phyloP scores from a whole-genome alignment of 2,329 filamentous ascomycete genomes.

The Neoarthrinium moseri region DNA sequence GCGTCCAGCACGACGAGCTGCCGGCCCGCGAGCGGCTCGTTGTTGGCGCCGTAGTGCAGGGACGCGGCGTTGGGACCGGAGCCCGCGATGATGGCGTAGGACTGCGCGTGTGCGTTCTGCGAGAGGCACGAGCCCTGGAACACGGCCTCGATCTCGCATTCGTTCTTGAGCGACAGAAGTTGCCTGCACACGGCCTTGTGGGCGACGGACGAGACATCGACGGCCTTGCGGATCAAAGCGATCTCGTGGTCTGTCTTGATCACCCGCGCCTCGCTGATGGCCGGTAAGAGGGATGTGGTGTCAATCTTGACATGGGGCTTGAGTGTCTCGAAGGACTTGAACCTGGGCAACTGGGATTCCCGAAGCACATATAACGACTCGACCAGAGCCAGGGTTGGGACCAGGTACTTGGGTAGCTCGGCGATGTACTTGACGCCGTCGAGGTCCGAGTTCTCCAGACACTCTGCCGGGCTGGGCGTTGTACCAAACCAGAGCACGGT shows the following conservation, averaged over 20 bases:
- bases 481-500: conserved; percentile 64
- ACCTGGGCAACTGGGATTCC: conserved; percentile 39
- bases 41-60: conserved; percentile 83
- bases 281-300: conserved; percentile 55
- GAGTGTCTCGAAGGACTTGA: conserved; percentile 23
- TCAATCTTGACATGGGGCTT: conserved; percentile 41
- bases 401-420: conserved; percentile 48
- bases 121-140: conserved; percentile 74
- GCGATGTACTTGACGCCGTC: conserved; percentile 65
- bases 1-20: conserved; percentile 84
- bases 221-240: conserved; percentile 76
- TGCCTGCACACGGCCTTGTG: conserved; percentile 71
- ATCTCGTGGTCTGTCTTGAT: conserved; percentile 87
- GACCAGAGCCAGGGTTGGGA: conserved; percentile 39
- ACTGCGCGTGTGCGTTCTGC: conserved; percentile 71
- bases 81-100: conserved; percentile 88
- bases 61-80: conserved; percentile 80
- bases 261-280: conserved; percentile 78
- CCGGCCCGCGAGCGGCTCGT: conserved; percentile 66
- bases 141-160: conserved; percentile 79
- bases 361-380: conserved; percentile 45
- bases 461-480: conserved; percentile 60
- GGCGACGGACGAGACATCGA: conserved; percentile 73
- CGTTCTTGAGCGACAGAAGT: conserved; percentile 65
- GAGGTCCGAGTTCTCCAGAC: conserved; percentile 62